Evolutionary conservation across 2,329 filamentous ascomycete species (phyloP), one percentile per base, ranked within the genome.

Genomic region (Colletotrichum paranaense): DNA sequence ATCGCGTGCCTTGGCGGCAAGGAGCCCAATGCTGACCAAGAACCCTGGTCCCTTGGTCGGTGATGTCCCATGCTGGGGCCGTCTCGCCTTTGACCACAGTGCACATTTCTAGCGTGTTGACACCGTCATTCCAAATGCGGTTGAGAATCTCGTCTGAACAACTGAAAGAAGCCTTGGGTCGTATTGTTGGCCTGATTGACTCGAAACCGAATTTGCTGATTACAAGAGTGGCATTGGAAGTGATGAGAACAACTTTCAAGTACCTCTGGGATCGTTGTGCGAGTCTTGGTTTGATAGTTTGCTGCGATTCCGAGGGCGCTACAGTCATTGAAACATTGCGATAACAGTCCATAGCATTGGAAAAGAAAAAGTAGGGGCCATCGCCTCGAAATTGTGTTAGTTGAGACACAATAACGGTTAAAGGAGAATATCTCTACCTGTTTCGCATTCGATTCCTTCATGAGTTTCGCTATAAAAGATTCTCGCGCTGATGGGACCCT

Each of bases 261-360:
- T 68, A 74, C 30, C 72, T 53, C 28, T 65, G 68, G 3, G 68
- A 72, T 6, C 49, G 26, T 26, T 74, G 72, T 4, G 56, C 52
- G 12, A 68, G 35, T 2, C 26, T 35, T 5, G 63, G 16, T 8
- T 35, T 58, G 63, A 74, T 22, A 5, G 16, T 58, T 16, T 72
- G 67, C 14, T 11, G 68, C 24, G 62, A 59, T 14, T 42, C 22
- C 7, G 55, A 66, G 9, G 58, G 67, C 7, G 9, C 3, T 0
- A 62, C 22, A 2, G n/a, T 62, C 46, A 64, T 53, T 19, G 26
- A 46, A 4, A 64, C 59, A 55, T 35, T 64, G 38, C 68, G 59
- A 28, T 74, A 72, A 53, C 68, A 64, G 28, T 72, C 68, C 68
- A 74, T 74, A 5, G 68, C 68, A n/a, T 53, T 72, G n/a, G 68